These are phyloP conservation scores for Chenopodium formosanum DNA, from an alignment of 148 eudicot genomes.

Conservation along the genomic window DNA sequence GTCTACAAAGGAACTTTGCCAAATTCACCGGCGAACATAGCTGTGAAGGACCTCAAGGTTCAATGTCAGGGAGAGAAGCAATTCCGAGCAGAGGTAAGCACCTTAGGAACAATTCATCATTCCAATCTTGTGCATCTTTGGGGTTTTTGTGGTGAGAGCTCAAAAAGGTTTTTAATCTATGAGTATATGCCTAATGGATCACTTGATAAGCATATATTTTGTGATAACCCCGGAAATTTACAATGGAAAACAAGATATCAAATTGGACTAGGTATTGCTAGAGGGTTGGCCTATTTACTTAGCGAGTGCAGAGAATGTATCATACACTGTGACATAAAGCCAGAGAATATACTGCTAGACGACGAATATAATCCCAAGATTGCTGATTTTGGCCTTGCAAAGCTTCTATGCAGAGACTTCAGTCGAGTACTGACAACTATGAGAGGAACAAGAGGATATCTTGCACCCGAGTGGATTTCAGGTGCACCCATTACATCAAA, in stretches of 20 bases:
- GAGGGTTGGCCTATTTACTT: constrained; percentile 41
- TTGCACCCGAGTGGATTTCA: constrained; percentile 69
- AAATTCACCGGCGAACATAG: constrained; percentile 39
- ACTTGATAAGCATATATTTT: constrained; percentile 43
- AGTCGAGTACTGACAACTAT: constrained; percentile 57
- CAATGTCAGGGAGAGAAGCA: constrained; percentile 54
- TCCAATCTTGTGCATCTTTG: constrained; percentile 56
- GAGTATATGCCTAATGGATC: constrained; percentile 56
- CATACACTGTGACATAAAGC: constrained; percentile 66
- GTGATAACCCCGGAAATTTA: constrained; percentile 10
- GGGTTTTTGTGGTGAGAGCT: constrained; percentile 51
- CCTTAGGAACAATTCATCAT: constrained; percentile 60
- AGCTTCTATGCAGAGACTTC: constrained; percentile 54
- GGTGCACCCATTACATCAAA: constrained; percentile 53
- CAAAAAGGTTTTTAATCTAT: constrained; percentile 44
- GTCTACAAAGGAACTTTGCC: constrained; percentile 54
- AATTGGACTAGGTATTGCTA: constrained; percentile 39
- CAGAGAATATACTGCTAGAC: constrained; percentile 53
- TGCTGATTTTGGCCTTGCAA: constrained; percentile 59
- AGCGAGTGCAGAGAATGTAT: constrained; percentile 51
- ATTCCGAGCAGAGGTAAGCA: constrained; percentile 63
- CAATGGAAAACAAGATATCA: constrained; percentile 46
- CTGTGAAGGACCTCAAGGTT: constrained; percentile 57
- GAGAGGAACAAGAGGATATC: constrained; percentile 59
- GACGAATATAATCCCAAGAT: constrained; percentile 40